phyloP scores from a whole-genome alignment of 352 stramenopile genomes.

The Pythium folliculosum region DNA sequence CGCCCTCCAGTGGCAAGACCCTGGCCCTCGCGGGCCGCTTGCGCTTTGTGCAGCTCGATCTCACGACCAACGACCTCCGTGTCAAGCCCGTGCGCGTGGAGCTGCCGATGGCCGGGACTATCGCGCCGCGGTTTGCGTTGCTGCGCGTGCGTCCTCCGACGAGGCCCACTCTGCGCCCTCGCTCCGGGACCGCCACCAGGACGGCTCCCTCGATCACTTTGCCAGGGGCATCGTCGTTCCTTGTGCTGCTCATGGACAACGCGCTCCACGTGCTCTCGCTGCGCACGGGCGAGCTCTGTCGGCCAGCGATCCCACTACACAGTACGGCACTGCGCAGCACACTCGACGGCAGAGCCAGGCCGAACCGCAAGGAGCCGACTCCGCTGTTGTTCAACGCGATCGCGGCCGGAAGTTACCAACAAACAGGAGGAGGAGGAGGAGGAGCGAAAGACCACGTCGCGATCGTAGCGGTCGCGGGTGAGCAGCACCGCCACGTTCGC shows the following conservation, averaged over 20 bases:
- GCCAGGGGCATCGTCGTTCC: background rate
- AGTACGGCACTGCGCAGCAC: background rate
- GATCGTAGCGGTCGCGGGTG: conserved; percentile 12
- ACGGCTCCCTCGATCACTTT: background rate
- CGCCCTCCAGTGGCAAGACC: background rate
- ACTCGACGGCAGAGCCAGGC: background rate
- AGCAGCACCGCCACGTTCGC: conserved; percentile 23
- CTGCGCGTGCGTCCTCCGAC: background rate
- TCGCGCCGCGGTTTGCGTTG: conserved; percentile 43
- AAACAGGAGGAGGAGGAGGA: too few species aligned
- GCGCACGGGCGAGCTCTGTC: conserved; percentile 1
- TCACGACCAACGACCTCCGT: conserved; percentile 22
- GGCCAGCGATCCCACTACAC: conserved; percentile 7
- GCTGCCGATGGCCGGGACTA: conserved; percentile 27
- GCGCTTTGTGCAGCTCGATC: conserved; percentile 40
- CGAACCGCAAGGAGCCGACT: background rate
- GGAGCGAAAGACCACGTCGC: background rate
- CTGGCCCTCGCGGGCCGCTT: conserved; percentile 19
- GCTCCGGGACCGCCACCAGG: background rate
- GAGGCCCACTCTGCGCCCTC: background rate
- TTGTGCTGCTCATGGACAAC: conserved; percentile 28
- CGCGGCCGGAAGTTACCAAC: background rate
- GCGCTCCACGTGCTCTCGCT: conserved; percentile 17
- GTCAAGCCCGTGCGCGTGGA: conserved; percentile 32
- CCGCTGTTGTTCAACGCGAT: conserved; percentile 15